These are phyloP conservation scores for Chalciporus piperatus DNA, from an alignment of 768 basidiomycete genomes.

Conservation along the genomic window DNA sequence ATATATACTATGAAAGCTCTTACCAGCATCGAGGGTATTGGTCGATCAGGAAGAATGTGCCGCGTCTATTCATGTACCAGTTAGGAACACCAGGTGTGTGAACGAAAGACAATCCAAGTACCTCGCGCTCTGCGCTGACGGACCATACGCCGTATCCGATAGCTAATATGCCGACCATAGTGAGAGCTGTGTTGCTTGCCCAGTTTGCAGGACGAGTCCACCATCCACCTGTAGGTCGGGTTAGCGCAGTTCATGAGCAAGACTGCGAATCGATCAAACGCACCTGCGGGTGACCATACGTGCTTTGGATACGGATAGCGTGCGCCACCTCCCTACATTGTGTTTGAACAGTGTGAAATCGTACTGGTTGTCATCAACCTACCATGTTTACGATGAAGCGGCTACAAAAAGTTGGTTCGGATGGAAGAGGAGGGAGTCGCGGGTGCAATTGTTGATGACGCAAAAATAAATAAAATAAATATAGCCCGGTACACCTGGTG, in stretches of 20 bases:
- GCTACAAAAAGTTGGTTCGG: not conserved
- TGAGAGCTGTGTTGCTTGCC: conserved; percentile 79
- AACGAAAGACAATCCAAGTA: conserved; percentile 27
- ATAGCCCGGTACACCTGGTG: too few relatives aligned
- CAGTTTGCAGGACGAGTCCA: conserved; percentile 92
- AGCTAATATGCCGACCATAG: conserved; percentile 63
- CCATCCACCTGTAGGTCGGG: conserved; percentile 73
- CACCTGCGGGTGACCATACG: conserved; percentile 93
- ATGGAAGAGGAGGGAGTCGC: not conserved
- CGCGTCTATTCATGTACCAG: conserved; percentile 45
- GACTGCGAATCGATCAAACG: conserved; percentile 10
- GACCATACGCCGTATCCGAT: conserved; percentile 68
- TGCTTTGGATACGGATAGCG: conserved; percentile 93
- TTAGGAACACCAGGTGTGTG: conserved; percentile 4
- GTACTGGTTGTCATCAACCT: not conserved
- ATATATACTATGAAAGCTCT: conserved; percentile 23
- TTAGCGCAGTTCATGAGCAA: not conserved
- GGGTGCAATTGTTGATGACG: not conserved
- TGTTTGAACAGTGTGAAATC: not conserved
- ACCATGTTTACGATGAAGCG: not conserved
- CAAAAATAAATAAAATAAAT: not conserved
- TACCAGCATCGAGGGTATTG: conserved; percentile 81
- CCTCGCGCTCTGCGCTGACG: conserved; percentile 78
- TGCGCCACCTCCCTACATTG: conserved; percentile 66
- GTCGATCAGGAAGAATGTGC: conserved; percentile 54